phyloP scores from a whole-genome alignment of 331 rosid genomes.

The Rosa hybrid region DNA sequence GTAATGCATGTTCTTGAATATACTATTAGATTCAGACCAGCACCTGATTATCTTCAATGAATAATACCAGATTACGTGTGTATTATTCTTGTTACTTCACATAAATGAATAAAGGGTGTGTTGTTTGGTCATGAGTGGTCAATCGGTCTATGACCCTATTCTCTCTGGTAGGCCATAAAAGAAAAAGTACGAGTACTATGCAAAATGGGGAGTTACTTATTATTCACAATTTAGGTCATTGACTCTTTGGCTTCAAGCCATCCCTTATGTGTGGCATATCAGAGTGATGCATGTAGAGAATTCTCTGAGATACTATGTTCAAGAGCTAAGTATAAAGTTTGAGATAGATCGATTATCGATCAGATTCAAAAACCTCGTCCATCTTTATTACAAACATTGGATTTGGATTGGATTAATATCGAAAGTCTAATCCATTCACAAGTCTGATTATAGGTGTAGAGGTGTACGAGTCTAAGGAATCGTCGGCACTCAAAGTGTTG shows the following conservation, averaged over 20 bases:
- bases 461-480: background rate
- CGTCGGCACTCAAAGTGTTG: no score
- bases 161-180: background rate
- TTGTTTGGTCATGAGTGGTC: background rate
- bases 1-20: conserved; percentile 1
- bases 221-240: background rate
- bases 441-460: background rate
- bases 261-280: background rate
- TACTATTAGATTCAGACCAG: background rate
- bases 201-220: background rate
- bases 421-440: background rate
- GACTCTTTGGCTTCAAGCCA: background rate
- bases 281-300: no score
- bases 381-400: no score
- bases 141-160: background rate
- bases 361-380: background rate
- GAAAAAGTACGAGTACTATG: background rate
- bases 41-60: conserved; percentile 10
- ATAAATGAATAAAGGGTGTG: conserved; percentile 5
- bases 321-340: no score
- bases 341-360: background rate
- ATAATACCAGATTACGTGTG: background rate
- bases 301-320: no score
- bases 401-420: background rate
- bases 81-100: background rate